Evolutionary conservation across 495 filamentous ascomycete genomes (phyloP), one percentile per base, ranked within the genome.

Genomic region (Aspergillus mulundensis): DNA sequence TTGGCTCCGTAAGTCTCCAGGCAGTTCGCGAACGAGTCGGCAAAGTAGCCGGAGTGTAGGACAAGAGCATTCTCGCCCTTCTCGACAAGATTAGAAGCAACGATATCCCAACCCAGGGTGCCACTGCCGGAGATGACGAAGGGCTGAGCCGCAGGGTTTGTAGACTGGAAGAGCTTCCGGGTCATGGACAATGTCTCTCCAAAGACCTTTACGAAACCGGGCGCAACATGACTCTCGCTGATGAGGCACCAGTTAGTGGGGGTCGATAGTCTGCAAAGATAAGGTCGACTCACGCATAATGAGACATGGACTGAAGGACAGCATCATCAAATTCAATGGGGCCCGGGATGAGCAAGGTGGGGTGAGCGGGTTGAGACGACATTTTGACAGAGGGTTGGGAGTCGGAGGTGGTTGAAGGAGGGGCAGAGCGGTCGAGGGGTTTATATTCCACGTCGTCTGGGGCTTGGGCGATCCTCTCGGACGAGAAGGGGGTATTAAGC

Each of bases 321-420:
- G 85, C 91, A 89, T 98, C 94, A 70, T 97, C 94, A 66, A 97
- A 97, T 75, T 98, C 94, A 68, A 98, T 94, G 67, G 94, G 94
- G 24, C 94, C 94, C 21, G 94, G 94, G 66, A 98, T 96, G 64
- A 98, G 82, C 66, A 97, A 73, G 36, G 91, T 82, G 54, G 89
- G 83, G 69, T 96, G 91, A 49, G 83, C 77, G 41, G 89, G 73
- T 78, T 95, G 91, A 53, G 74, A 77, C 46, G 89, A 92, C 89
- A 94, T 92, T 38, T 75, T 86, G 70, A 66, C 50, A 46, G 54
- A 43, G 11, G 57, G 36, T n/a, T 49, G 32, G 11, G 59, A 23
- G n/a, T 51, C 36, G 19, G 51, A 47, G 32, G 45, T 57, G 53
- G 41, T 20, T 28, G 25, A 4, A 53, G 50, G 60, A 53, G 60